Conservation (phyloP, 805 yeast species). For the Ogataea pilisensis region DNA sequence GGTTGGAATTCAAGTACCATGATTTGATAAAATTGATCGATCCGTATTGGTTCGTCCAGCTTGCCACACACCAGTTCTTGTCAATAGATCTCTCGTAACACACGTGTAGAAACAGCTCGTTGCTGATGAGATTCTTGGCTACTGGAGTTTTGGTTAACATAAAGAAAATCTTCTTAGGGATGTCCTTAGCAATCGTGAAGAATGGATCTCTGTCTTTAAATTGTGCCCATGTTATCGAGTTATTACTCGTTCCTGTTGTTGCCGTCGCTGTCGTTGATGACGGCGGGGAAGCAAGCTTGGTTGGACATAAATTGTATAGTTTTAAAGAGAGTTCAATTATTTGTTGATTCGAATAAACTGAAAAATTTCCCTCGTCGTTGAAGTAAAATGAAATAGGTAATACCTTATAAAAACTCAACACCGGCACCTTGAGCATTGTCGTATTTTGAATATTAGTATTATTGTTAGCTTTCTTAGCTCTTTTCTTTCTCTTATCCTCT, state of each 20-base stretch:
- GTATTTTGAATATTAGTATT: background rate
- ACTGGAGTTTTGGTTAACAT: conserved; percentile 36
- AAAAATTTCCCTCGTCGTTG: conserved; percentile 30
- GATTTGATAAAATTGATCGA: conserved; percentile 55
- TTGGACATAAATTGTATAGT: conserved; percentile 56
- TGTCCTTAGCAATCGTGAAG: conserved; percentile 37
- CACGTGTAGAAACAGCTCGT: conserved; percentile 77
- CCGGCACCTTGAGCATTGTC: conserved; percentile 10
- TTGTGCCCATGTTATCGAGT: too few species aligned
- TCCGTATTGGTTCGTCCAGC: conserved; percentile 89
- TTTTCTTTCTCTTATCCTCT: conserved; percentile 26
- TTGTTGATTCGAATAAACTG: conserved; percentile 31
- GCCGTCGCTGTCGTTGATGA: background rate
- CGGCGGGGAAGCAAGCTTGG: conserved; percentile 3
- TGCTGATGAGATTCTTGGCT: conserved; percentile 40
- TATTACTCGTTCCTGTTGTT: too few species aligned
- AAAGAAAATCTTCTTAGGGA: conserved; percentile 42
- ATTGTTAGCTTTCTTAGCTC: conserved; percentile 17
- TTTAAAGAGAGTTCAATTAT: conserved; percentile 45
- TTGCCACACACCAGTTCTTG: conserved; percentile 77
- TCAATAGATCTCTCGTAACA: conserved; percentile 82
- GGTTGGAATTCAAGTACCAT: conserved; percentile 44
- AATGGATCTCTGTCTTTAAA: conserved; percentile 31
- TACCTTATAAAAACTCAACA: conserved; percentile 32
- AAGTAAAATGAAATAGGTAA: conserved; percentile 39